phyloP scores from a whole-genome alignment of 345 rosid genomes.

The Salix exigua region DNA sequence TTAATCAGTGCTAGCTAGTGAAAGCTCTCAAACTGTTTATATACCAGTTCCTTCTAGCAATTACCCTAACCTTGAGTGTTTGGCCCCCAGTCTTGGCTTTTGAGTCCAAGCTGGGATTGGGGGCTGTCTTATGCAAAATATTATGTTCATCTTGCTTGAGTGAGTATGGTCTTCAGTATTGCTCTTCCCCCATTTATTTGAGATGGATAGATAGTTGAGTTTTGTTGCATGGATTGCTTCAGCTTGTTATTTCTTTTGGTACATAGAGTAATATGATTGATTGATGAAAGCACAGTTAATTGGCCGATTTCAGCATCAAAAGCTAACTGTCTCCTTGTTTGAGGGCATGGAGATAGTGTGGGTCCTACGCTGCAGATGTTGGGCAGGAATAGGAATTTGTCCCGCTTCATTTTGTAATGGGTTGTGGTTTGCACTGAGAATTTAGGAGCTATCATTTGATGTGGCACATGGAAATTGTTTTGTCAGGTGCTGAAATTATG shows the following conservation, averaged over 20 bases:
- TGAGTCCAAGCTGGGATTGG: not conserved
- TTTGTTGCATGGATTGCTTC: not conserved
- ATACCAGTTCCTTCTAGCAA: not conserved
- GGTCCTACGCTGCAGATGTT: not conserved
- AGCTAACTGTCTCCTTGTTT: not conserved
- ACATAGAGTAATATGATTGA: not conserved
- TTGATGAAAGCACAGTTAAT: not conserved
- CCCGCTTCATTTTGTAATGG: not conserved
- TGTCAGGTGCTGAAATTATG: not conserved
- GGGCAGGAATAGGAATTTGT: not conserved
- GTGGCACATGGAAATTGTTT: not conserved
- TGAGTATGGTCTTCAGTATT: not conserved
- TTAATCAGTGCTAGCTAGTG: not conserved
- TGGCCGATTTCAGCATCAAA: not conserved
- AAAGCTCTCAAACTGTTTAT: not conserved
- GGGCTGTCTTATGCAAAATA: not conserved
- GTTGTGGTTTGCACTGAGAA: not conserved
- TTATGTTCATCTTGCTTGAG: not conserved
- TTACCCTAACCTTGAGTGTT: conserved; percentile 1
- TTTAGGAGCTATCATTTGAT: not conserved
- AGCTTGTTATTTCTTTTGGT: not conserved
- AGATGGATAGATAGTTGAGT: not conserved
- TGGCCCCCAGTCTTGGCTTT: not conserved
- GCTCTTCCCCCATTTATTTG: not conserved
- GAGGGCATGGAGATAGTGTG: not conserved